Base-by-base conservation (phyloP, 163 green algal species). In the Scenedesmus sp. region DNA sequence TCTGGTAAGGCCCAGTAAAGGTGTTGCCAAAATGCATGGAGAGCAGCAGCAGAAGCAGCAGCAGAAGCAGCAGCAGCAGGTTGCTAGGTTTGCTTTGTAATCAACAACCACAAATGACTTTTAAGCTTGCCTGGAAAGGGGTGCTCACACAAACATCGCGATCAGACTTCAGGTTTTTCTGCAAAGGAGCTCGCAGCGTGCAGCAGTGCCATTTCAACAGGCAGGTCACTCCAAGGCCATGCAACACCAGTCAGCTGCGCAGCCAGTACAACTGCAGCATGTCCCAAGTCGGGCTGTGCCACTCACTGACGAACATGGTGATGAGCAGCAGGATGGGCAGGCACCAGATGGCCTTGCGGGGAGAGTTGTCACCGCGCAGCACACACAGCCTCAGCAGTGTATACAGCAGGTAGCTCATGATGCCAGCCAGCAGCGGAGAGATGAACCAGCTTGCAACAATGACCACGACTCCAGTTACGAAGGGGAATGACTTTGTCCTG, bases 401-500 rank as follows among this genome's bases (percentile, higher is more conserved):
- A 59, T 86, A 93, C 23, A 93, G 88, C 23, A 87, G 15, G 82
- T 66, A 88, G 34, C 62, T 74, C 26, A 94, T 66, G 46, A 93
- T 46, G 34, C 92, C 92, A 23, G 92, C 92, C 16, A 92, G 76
- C 20, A 95, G 46, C 0, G 94, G 94, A 12, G 86, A 93, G 67
- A 94, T 90, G 84, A 96, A 92, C 94, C 94, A 96, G 56, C 90
- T 92, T 12, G 93, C 84, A 26, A 96, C 81, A 18, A 96, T 95
- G 0, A 84, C 88, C 15, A 91, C 59, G 20, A 96, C 82, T 9
- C 93, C 93, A 18, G 83, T 88, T 15, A 88, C 0, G 18, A 57
- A 88, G 46, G 93, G 93, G 81, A 92, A 91, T 13, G 4, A 1
- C 2, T 23, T 12, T 66, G 67, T 87, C 0, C 56, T 20, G 12